Evolutionary conservation across 1,284 basidiomycete genomes (phyloP).

Genomic region (Ceraceosorus guamensis): DNA sequence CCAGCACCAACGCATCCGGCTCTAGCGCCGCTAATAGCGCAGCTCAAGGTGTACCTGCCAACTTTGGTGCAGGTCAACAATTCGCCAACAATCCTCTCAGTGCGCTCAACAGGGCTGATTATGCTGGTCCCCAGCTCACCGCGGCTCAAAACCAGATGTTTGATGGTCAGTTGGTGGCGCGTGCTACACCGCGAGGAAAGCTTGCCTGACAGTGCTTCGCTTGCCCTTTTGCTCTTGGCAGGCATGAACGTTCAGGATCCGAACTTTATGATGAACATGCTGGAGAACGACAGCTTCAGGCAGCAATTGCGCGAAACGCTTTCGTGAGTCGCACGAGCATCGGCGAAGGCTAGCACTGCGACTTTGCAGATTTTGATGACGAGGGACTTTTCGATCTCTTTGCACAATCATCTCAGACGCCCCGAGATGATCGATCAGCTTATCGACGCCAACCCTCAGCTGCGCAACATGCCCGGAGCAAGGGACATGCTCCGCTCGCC

Average conservation of each 20-base stretch:
- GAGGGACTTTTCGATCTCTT: no score
- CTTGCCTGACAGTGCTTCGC: no score
- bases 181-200: no score
- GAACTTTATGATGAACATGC: conserved; percentile 42
- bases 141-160: conserved; percentile 24
- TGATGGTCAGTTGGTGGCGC: background rate
- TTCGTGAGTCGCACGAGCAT: background rate
- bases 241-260: conserved; percentile 43
- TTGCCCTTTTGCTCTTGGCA: no score
- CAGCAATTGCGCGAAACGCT: conserved; percentile 43
- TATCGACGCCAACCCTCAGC: conserved; percentile 41
- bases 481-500: conserved; percentile 39
- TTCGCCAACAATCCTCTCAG: conserved; percentile 45
- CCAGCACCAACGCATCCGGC: conserved; percentile 12
- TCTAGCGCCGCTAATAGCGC: conserved; percentile 11
- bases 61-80: conserved; percentile 42
- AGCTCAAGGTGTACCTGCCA: conserved; percentile 39
- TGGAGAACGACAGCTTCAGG: conserved; percentile 41
- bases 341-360: no score
- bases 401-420: conserved; percentile 8
- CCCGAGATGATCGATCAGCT: conserved; percentile 46
- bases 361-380: no score
- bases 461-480: conserved; percentile 23
- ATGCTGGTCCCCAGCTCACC: conserved; percentile 45
- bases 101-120: conserved; percentile 41